Percentiles rank a stretch among this genome's conserved stretches.
These are phyloP conservation scores for Cercis canadensis DNA, from an alignment of 306 rosid genomes.

Conservation along the genomic window DNA sequence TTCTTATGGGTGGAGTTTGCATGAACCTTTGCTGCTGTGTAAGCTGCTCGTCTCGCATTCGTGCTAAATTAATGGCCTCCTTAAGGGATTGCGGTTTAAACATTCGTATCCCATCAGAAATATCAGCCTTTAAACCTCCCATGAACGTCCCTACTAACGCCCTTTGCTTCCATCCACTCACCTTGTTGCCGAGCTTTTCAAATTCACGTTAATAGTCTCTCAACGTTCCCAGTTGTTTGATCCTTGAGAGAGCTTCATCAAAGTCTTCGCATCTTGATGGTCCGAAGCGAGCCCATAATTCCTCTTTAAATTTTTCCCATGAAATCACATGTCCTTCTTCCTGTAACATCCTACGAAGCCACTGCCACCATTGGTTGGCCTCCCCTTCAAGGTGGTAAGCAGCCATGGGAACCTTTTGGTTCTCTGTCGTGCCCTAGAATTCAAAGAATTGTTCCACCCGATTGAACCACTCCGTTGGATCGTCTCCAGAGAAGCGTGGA, in stretches of 20 bases:
- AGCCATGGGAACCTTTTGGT: neutral
- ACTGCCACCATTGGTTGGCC: neutral
- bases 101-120: too few species aligned
- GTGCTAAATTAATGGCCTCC: too few species aligned
- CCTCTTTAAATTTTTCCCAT: neutral
- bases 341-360: neutral
- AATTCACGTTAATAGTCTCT: neutral
- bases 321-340: neutral
- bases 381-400: constrained; percentile 5
- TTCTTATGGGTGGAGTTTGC: too few species aligned
- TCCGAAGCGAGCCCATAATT: neutral
- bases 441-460: neutral
- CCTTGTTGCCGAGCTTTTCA: neutral
- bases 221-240: neutral
- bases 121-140: too few species aligned
- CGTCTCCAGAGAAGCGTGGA: neutral
- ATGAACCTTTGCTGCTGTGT: too few species aligned
- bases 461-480: neutral
- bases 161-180: constrained; percentile 2
- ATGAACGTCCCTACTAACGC: neutral
- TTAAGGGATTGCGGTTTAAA: too few species aligned
- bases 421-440: neutral
- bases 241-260: too few species aligned
- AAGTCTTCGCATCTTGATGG: neutral
- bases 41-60: too few species aligned